A percentile compares a stretch with the other conserved stretches of the same genome.
phyloP scores from a whole-genome alignment of 352 stramenopile genomes.

The Aphanomyces stellatus region DNA sequence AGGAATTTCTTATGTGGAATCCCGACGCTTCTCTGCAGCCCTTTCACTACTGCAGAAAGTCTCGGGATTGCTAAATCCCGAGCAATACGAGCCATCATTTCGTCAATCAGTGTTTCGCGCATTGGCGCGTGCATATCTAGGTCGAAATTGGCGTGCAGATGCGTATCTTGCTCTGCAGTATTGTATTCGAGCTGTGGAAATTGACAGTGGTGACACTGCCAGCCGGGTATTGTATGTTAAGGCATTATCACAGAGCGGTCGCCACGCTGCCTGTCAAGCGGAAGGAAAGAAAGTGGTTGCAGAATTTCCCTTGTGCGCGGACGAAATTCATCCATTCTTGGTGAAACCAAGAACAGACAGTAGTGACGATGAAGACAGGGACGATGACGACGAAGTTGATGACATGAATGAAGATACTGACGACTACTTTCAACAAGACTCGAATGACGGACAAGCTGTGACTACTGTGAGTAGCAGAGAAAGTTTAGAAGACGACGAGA shows the following conservation, averaged over 20 bases:
- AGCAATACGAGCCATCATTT: too few relatives aligned
- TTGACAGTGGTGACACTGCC: slow-evolving; percentile 36
- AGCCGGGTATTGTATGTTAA: slow-evolving; percentile 55
- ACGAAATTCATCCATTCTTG: slow-evolving; percentile 36
- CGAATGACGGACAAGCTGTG: too few relatives aligned
- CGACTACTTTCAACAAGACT: too few relatives aligned
- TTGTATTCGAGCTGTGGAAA: slow-evolving; percentile 53
- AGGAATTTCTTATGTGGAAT: too few relatives aligned
- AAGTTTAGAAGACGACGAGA: too few relatives aligned
- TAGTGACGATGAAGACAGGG: slow-evolving; percentile 13
- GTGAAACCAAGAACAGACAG: background rate
- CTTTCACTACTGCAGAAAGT: background rate
- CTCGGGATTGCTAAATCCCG: too few relatives aligned
- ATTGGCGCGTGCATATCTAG: slow-evolving; percentile 37
- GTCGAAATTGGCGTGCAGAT: slow-evolving; percentile 54
- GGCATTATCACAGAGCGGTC: slow-evolving; percentile 35
- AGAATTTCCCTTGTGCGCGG: slow-evolving; percentile 34
- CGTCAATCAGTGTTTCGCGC: background rate
- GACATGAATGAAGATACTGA: too few relatives aligned
- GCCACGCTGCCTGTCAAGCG: slow-evolving; percentile 9
- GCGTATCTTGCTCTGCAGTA: slow-evolving; percentile 49
- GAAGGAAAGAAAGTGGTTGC: slow-evolving; percentile 37
- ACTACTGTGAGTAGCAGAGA: too few relatives aligned
- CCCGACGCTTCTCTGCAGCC: background rate
- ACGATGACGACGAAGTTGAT: slow-evolving; percentile 22